These are phyloP conservation scores for Paecilomyces variotii DNA, from an alignment of 2,329 filamentous ascomycete species.

Conservation along the genomic window DNA sequence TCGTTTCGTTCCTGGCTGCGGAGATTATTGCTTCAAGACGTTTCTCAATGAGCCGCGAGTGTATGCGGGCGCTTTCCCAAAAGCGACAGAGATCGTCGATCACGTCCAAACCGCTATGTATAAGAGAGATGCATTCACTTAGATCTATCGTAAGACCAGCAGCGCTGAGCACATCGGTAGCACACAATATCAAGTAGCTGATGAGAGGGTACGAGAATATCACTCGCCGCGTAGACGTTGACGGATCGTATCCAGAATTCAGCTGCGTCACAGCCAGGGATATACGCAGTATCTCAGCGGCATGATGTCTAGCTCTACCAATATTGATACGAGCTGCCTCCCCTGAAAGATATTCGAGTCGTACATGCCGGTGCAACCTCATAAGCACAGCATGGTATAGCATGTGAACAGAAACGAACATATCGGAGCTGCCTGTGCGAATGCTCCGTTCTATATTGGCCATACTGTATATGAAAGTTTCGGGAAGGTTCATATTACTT, in stretches of 20 bases:
- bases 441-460: conserved; percentile 52
- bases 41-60: neutral
- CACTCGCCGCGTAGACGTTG: conserved; percentile 18
- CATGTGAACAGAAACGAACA: conserved; percentile 57
- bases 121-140: conserved; percentile 44
- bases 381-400: conserved; percentile 59
- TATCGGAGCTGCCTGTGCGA: conserved; percentile 46
- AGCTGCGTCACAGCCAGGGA: conserved; percentile 33
- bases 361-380: conserved; percentile 56
- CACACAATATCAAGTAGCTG: conserved; percentile 54
- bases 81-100: conserved; percentile 49
- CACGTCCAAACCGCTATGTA: conserved; percentile 46
- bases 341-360: conserved; percentile 34
- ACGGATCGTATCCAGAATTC: conserved; percentile 13
- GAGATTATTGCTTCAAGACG: conserved; percentile 2
- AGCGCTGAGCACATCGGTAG: conserved; percentile 59
- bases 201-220: conserved; percentile 53
- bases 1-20: neutral
- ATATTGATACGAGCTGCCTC: conserved; percentile 41
- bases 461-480: conserved; percentile 45
- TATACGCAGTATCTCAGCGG: conserved; percentile 45
- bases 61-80: conserved; percentile 42
- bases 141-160: conserved; percentile 48
- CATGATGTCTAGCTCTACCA: conserved; percentile 44
- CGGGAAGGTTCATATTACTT: conserved; percentile 54